phyloP scores from a whole-genome alignment of 257 asterid species.

The Jacaranda copaia region DNA sequence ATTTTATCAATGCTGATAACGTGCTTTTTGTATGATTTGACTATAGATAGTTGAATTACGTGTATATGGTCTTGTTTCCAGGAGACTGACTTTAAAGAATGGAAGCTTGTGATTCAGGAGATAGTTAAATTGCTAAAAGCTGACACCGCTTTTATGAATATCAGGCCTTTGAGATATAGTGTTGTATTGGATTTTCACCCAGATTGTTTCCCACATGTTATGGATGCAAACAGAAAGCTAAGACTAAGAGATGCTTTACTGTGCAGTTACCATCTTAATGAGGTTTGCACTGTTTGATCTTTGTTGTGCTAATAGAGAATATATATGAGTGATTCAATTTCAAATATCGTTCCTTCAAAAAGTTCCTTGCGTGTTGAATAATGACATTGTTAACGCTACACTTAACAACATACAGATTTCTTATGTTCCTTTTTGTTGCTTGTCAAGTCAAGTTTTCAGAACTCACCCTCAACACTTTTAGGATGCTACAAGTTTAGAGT shows the following conservation, averaged over 20 bases:
- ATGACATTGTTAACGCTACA: slow-evolving; percentile 33
- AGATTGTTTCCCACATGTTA: slow-evolving; percentile 66
- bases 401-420: slow-evolving; percentile 21
- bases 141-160: slow-evolving; percentile 94
- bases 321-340: slow-evolving; percentile 17
- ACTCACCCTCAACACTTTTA: slow-evolving; percentile 82
- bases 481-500: slow-evolving; percentile 96
- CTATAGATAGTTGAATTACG: slow-evolving; percentile 34
- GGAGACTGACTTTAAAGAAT: slow-evolving; percentile 96
- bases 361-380: slow-evolving; percentile 15
- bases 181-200: slow-evolving; percentile 88
- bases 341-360: slow-evolving; percentile 4
- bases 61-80: slow-evolving; percentile 58
- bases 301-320: slow-evolving; percentile 20
- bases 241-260: slow-evolving; percentile 83
- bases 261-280: slow-evolving; percentile 93
- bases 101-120: slow-evolving; percentile 98
- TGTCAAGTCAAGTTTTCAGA: slow-evolving; percentile 92
- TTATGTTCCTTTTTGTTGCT: slow-evolving; percentile 35
- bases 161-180: slow-evolving; percentile 92
- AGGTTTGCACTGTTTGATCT: slow-evolving; percentile 58
- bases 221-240: slow-evolving; percentile 71
- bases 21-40: slow-evolving; percentile 30
- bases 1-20: slow-evolving; percentile 19
- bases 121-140: slow-evolving; percentile 94